A percentile compares a stretch with the other conserved stretches of the same genome.
phyloP scores from a whole-genome alignment of 129 eudicot species.

The Oenanthe sinensis region DNA sequence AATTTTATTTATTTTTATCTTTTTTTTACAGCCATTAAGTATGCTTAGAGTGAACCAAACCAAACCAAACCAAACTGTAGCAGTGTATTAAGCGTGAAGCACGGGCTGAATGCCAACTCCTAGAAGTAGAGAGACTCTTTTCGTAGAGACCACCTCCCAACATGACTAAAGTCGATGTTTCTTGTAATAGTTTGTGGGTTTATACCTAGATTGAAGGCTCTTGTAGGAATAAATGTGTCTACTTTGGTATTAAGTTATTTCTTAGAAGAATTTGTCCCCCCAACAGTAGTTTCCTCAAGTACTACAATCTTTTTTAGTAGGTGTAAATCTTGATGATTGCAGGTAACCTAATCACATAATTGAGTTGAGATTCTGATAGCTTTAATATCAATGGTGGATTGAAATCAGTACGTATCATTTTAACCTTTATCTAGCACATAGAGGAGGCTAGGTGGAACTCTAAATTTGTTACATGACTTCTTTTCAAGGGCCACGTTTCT shows the following conservation, averaged over 20 bases:
- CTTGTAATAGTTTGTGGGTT: neutral
- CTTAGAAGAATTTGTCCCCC: neutral
- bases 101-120: neutral
- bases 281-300: neutral
- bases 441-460: neutral
- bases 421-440: neutral
- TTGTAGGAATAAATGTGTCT: neutral
- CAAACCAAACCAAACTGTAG: neutral
- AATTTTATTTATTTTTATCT: neutral
- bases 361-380: neutral
- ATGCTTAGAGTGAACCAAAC: neutral
- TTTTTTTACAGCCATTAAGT: neutral
- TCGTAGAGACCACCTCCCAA: neutral
- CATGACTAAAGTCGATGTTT: neutral
- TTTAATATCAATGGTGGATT: neutral
- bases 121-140: neutral
- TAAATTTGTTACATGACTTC: neutral
- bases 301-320: neutral
- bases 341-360: neutral
- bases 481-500: neutral
- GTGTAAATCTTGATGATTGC: neutral
- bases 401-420: neutral
- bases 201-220: neutral
- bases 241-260: neutral
- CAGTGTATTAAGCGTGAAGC: neutral